phyloP scores from a whole-genome alignment of 768 basidiomycete genomes.

The Tylopilus intermedius region DNA sequence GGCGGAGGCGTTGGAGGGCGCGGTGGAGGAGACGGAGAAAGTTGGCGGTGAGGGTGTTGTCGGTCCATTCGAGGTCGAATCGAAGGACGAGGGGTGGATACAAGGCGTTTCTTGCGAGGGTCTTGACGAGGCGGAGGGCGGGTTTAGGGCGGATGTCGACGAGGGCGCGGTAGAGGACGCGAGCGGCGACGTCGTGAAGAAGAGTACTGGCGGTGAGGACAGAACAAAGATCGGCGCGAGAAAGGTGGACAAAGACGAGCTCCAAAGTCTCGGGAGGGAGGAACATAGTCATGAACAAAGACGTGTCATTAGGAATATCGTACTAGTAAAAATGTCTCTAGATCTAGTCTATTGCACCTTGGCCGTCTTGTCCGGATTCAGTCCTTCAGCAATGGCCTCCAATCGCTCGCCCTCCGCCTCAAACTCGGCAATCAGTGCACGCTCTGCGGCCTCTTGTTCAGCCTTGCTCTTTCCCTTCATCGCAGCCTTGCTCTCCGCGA shows the following conservation, averaged over 20 bases:
- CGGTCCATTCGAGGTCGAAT: constrained; percentile 43
- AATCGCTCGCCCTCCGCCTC: constrained; percentile 70
- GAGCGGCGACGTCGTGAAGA: constrained; percentile 28
- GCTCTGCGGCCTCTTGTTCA: constrained; percentile 53
- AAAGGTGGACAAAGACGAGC: constrained; percentile 25
- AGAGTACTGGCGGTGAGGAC: constrained; percentile 22
- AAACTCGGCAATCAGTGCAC: constrained; percentile 59
- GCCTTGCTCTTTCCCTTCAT: constrained; percentile 51
- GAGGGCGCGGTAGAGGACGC: constrained; percentile 37
- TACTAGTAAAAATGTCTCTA: constrained; percentile 6
- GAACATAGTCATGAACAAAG: constrained; percentile 13
- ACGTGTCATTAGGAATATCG: background rate
- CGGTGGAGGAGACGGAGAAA: constrained; percentile 47
- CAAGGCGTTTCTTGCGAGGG: constrained; percentile 35
- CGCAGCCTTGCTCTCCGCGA: constrained; percentile 55
- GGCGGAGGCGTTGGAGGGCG: constrained; percentile 36
- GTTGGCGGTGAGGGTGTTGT: constrained; percentile 38
- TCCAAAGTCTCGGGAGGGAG: constrained; percentile 39
- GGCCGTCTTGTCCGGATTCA: constrained; percentile 16
- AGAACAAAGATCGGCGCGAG: constrained; percentile 23
- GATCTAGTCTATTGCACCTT: constrained; percentile 23
- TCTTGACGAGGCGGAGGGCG: constrained; percentile 36
- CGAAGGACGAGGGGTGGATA: constrained; percentile 40
- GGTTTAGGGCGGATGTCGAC: constrained; percentile 27
- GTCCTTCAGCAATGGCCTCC: constrained; percentile 52